Evolutionary conservation across 345 rosid genomes (phyloP).

Genomic region (Eutrema heterophyllum): DNA sequence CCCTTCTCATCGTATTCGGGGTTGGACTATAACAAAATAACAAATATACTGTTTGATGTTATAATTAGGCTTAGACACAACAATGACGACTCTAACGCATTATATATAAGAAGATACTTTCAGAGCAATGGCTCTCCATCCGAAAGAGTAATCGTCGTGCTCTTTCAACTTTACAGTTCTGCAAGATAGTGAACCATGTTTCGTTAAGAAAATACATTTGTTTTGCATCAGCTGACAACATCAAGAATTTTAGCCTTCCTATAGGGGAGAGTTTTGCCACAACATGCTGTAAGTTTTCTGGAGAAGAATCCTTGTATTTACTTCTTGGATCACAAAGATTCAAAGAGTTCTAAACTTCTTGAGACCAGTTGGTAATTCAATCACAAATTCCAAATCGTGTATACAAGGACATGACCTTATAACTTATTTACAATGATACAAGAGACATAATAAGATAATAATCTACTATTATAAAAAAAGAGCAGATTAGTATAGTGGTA

Average conservation of each 20-base stretch:
- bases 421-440: background rate
- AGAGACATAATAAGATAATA: background rate
- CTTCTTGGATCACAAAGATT: background rate
- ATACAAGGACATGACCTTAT: background rate
- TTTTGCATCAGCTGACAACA: slow-evolving; percentile 80
- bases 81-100: slow-evolving; percentile 76
- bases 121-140: slow-evolving; percentile 80
- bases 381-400: too few species aligned
- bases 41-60: background rate
- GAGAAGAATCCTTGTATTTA: background rate
- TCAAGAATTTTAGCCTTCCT: slow-evolving; percentile 78
- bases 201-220: slow-evolving; percentile 33
- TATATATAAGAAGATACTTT: slow-evolving; percentile 81
- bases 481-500: background rate
- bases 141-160: slow-evolving; percentile 52
- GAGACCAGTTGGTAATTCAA: background rate
- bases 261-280: slow-evolving; percentile 74
- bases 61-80: slow-evolving; percentile 62
- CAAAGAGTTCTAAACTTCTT: too few species aligned
- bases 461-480: background rate
- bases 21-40: background rate
- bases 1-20: background rate
- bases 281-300: slow-evolving; percentile 78
- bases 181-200: background rate
- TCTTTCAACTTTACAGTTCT: slow-evolving; percentile 4